Base-by-base conservation (phyloP, 257 asterid species). In the Solanum dulcamara region DNA sequence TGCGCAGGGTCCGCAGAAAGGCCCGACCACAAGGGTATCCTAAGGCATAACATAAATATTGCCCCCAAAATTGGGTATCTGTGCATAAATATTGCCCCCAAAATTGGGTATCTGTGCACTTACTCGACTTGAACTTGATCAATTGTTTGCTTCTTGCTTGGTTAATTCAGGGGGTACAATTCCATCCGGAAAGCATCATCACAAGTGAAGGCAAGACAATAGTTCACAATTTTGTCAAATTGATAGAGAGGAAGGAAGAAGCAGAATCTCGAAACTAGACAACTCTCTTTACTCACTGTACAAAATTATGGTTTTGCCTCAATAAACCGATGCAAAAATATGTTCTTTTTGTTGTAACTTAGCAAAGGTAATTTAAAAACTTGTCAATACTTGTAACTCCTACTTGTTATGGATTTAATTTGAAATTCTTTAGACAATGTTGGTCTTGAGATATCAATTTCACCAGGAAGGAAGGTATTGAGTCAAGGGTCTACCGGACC, bases 151-250 rank as follows among this genome's bases (percentile, higher is more conserved):
- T 30, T 77, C 46, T 81, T 77, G 79, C 32, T 74, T 57, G 82
- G 51, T 28, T 48, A 79, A 87, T 88, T 87, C 91, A 95, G 98
- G 98, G 98, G 15, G 98, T 95, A n/a, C 98, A 95, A 53, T 95
- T 95, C 86, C 97, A 95, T 89, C 98, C 98, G 0, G 97, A 95
- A 89, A 95, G 97, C 82, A 94, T 95, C 80, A 95, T 95, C 86
- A 93, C 98, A 14, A 80, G 55, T 17, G 97, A 94, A 86, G 98
- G 98, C 84, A 95, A 84, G 84, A 91, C 91, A 44, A 94, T 95
- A 13, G 98, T 95, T 70, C 86, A 86, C 20, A 95, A 94, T 83
- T 95, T 95, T 57, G 86, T 94, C 89, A 94, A 94, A 88, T 17
- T 90, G 88, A 92, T 94, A 20, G 94, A 94, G 88, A 91, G 89